Percentiles rank a stretch among this genome's conserved stretches.
Conservation (phyloP, 441 rosid genomes). For the Syzygium syzygioides region DNA sequence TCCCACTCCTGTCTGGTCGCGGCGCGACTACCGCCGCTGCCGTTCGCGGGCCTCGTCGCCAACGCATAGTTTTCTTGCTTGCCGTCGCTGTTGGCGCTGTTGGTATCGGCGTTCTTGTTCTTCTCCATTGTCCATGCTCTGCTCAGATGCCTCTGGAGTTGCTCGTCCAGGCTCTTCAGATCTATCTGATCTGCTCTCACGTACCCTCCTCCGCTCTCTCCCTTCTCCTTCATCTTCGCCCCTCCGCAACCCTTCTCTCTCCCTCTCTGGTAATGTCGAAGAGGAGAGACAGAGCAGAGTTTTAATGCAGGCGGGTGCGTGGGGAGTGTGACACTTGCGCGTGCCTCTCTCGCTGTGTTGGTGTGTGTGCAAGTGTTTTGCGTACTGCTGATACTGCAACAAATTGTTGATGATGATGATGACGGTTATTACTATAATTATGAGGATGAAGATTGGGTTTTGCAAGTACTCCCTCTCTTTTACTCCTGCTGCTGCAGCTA, state of each 20-base stretch:
- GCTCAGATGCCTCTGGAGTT: constrained; percentile 45
- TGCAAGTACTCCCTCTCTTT: neutral
- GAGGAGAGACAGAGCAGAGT: neutral
- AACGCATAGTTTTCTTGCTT: constrained; percentile 2
- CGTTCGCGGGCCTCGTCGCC: neutral
- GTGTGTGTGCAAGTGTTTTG: neutral
- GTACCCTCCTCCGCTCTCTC: constrained; percentile 37
- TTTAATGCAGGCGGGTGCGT: neutral
- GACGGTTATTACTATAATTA: neutral
- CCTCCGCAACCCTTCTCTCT: neutral
- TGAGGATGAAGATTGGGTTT: neutral
- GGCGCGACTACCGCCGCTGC: neutral
- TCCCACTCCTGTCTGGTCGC: constrained; percentile 14
- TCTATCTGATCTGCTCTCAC: constrained; percentile 28
- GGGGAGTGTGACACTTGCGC: neutral
- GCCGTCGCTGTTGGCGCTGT: constrained; percentile 20
- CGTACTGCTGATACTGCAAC: neutral
- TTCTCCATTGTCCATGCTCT: constrained; percentile 31
- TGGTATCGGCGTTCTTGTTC: constrained; percentile 3
- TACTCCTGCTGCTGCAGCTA: neutral
- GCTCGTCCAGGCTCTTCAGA: constrained; percentile 54
- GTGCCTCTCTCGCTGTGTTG: neutral
- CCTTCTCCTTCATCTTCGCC: constrained; percentile 61
- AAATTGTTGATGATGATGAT: neutral
- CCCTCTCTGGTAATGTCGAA: neutral